Conservation (phyloP, 805 yeast species). For the Saturnispora sanitii region DNA sequence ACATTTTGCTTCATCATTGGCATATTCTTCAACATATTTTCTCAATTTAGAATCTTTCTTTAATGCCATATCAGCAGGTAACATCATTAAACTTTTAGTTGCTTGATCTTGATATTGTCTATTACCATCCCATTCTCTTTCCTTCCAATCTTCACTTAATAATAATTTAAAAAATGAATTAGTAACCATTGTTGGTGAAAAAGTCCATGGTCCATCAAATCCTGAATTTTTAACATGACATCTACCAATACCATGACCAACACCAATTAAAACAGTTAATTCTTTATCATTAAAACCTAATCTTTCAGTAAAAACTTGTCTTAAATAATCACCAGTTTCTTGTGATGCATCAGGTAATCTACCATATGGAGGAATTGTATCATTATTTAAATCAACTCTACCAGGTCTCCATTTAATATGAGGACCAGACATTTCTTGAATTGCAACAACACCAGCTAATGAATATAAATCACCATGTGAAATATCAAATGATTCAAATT, state of each 20-base stretch:
- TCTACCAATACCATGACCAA: slow-evolving; percentile 39
- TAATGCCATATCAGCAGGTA: slow-evolving; percentile 48
- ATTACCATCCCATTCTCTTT: slow-evolving; percentile 50
- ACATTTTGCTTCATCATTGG: slow-evolving; percentile 39
- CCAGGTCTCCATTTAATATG: slow-evolving; percentile 48
- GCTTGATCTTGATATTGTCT: slow-evolving; percentile 54
- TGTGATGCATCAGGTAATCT: slow-evolving; percentile 41
- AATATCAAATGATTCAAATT: slow-evolving; percentile 44
- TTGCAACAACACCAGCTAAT: slow-evolving; percentile 54
- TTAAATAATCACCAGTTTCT: slow-evolving; percentile 35
- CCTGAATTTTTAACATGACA: slow-evolving; percentile 53
- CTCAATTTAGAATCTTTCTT: slow-evolving; percentile 37
- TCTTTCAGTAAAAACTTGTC: slow-evolving; percentile 33
- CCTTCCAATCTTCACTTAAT: slow-evolving; percentile 47
- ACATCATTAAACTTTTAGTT: slow-evolving; percentile 46
- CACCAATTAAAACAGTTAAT: slow-evolving; percentile 37
- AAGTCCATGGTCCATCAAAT: slow-evolving; percentile 87
- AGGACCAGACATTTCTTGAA: slow-evolving; percentile 61
- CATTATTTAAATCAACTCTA: slow-evolving; percentile 29
- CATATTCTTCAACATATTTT: slow-evolving; percentile 39
- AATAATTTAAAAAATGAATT: slow-evolving; percentile 62
- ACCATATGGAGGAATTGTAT: slow-evolving; percentile 36
- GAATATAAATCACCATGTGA: slow-evolving; percentile 66
- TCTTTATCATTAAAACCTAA: slow-evolving; percentile 41
- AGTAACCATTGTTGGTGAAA: slow-evolving; percentile 61